Conservation (phyloP, 306 rosid genomes). For the Biancaea sappan region DNA sequence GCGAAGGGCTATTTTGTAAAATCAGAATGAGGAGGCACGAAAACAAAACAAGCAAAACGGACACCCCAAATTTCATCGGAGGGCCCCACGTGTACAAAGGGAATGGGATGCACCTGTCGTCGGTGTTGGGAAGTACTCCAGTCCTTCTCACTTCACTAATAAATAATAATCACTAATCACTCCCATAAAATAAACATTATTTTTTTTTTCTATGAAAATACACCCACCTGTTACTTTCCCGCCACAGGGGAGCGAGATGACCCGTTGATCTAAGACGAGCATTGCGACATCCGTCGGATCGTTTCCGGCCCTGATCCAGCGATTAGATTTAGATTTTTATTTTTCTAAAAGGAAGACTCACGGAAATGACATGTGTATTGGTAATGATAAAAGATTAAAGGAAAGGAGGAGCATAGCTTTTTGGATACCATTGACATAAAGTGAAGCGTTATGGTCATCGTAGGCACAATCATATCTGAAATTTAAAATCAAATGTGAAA, state of each 20-base stretch:
- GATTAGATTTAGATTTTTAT: neutral
- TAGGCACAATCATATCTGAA: neutral
- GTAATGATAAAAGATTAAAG: conserved; percentile 46
- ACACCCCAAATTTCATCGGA: conserved; percentile 32
- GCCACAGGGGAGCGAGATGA: conserved; percentile 39
- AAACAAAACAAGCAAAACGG: conserved; percentile 35
- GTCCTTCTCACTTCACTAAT: too few relatives aligned
- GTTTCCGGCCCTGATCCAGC: neutral
- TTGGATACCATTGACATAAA: conserved; percentile 39
- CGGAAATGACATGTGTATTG: neutral
- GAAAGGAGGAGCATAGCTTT: conserved; percentile 18
- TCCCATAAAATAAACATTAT: neutral
- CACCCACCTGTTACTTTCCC: conserved; percentile 46
- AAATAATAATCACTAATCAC: too few relatives aligned
- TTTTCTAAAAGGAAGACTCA: neutral
- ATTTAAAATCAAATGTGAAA: neutral
- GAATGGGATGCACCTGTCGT: conserved; percentile 55
- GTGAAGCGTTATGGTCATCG: conserved; percentile 11
- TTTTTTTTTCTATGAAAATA: neutral
- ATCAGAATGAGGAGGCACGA: neutral
- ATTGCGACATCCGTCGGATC: conserved; percentile 27
- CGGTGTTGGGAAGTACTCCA: conserved; percentile 53
- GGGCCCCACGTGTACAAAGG: conserved; percentile 52
- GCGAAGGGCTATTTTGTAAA: neutral
- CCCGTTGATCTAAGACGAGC: conserved; percentile 38